These are phyloP conservation scores for Rutstroemia sp. DNA, from an alignment of 2,329 filamentous ascomycete species.

Conservation along the genomic window DNA sequence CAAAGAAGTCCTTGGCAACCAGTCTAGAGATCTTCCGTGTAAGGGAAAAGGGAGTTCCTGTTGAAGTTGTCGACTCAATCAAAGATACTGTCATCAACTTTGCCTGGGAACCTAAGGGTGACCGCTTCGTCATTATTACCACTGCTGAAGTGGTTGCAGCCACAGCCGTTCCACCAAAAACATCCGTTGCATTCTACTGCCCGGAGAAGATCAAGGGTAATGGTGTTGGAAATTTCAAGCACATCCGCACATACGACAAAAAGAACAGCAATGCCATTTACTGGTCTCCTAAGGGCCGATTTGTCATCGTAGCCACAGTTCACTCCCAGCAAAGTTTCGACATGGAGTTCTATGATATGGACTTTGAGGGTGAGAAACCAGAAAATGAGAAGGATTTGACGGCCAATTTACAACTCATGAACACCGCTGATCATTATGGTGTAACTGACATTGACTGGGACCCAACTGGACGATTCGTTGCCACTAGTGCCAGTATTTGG, in stretches of 20 bases:
- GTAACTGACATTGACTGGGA: constrained; percentile 98
- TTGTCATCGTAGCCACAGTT: constrained; percentile 90
- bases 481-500: constrained; percentile 89
- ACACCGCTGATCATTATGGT: constrained; percentile 89
- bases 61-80: constrained; percentile 94
- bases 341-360: constrained; percentile 94
- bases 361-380: constrained; percentile 95
- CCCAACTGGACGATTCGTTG: constrained; percentile 88
- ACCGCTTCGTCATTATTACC: constrained; percentile 95
- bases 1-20: constrained; percentile 94
- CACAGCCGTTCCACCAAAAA: constrained; percentile 85
- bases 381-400: constrained; percentile 90
- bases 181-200: constrained; percentile 90
- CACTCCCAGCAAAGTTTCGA: constrained; percentile 90
- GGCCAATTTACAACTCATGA: constrained; percentile 93
- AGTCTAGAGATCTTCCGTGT: constrained; percentile 98
- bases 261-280: constrained; percentile 99
- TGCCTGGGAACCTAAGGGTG: constrained; percentile 97
- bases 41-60: constrained; percentile 93
- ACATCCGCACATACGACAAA: constrained; percentile 91
- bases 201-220: constrained; percentile 87
- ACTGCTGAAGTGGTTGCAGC: constrained; percentile 74
- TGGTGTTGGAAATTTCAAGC: constrained; percentile 87
- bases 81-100: constrained; percentile 99
- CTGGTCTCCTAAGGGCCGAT: constrained; percentile 94